Percentiles rank a stretch among this genome's conserved stretches.
phyloP scores from a whole-genome alignment of 1,284 basidiomycete species.

The Trichosporon asahii region DNA sequence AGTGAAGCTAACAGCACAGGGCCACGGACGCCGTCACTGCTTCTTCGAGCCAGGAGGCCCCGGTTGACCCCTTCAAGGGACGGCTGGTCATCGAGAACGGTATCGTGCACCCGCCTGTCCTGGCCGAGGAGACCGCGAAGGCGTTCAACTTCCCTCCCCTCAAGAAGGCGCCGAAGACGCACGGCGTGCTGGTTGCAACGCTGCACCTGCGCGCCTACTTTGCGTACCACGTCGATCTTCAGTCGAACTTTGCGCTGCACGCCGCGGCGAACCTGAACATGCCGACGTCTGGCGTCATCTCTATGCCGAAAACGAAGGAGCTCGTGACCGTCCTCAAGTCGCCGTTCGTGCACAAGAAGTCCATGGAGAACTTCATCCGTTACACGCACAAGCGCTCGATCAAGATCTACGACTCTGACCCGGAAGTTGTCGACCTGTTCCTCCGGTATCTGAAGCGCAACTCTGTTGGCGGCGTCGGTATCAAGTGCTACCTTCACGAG shows the following conservation, averaged over 20 bases:
- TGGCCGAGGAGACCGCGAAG: background rate
- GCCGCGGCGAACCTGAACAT: conserved; percentile 80
- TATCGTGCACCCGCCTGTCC: background rate
- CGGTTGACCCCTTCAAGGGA: too few species aligned
- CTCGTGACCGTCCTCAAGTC: conserved; percentile 83
- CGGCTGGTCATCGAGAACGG: background rate
- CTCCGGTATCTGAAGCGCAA: conserved; percentile 74
- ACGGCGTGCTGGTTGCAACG: conserved; percentile 73
- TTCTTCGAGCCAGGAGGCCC: too few species aligned
- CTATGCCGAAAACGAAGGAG: conserved; percentile 70
- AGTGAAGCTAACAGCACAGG: background rate
- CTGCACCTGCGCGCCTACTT: conserved; percentile 80
- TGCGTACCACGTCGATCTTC: conserved; percentile 66
- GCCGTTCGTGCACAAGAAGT: conserved; percentile 92
- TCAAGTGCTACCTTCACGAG: conserved; percentile 76
- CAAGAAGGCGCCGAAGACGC: conserved; percentile 50
- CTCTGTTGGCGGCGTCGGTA: conserved; percentile 77
- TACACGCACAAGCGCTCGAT: conserved; percentile 77
- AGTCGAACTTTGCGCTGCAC: conserved; percentile 78
- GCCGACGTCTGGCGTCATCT: conserved; percentile 66
- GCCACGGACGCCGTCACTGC: background rate
- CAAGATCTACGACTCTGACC: conserved; percentile 86
- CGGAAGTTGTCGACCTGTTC: conserved; percentile 76
- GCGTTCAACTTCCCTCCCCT: conserved; percentile 15
- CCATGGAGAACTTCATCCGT: conserved; percentile 92